Conservation (phyloP, 805 yeast species). For the Metschnikowia lochheadii region DNA sequence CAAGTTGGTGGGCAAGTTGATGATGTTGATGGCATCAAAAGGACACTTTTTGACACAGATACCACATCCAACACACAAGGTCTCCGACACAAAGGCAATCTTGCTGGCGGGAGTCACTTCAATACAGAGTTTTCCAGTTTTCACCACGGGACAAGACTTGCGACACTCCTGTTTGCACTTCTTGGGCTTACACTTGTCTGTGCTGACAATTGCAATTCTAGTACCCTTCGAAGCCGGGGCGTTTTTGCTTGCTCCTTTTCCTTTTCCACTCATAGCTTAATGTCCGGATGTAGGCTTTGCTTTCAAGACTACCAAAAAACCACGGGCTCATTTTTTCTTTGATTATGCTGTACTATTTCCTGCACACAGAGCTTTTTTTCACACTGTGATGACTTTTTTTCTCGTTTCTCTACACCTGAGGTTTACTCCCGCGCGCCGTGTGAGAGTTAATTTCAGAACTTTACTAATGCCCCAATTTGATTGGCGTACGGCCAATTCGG, state of each 20-base stretch:
- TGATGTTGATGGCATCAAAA: conserved; percentile 92
- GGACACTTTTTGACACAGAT: conserved; percentile 98
- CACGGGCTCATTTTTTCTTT: conserved; percentile 5
- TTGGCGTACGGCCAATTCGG: conserved; percentile 16
- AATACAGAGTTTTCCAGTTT: conserved; percentile 96
- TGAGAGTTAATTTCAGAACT: conserved; percentile 20
- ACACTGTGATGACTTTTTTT: conserved; percentile 7
- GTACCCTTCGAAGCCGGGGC: conserved; percentile 38
- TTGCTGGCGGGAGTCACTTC: conserved; percentile 89
- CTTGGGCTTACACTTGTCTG: conserved; percentile 96
- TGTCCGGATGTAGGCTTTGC: neutral
- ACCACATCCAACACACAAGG: conserved; percentile 98
- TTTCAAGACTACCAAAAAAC: neutral
- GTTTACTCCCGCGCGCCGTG: conserved; percentile 14
- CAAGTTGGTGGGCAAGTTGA: conserved; percentile 92
- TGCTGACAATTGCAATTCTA: conserved; percentile 94
- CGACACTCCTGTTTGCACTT: conserved; percentile 98
- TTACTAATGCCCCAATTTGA: conserved; percentile 21
- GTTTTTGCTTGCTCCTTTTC: conserved; percentile 15
- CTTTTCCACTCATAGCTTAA: conserved; percentile 19
- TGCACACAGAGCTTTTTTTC: conserved; percentile 4
- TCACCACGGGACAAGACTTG: conserved; percentile 95
- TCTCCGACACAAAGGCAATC: conserved; percentile 93
- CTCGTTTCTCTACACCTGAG: conserved; percentile 14
- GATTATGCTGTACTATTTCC: neutral